Conservation (phyloP, 2,329 filamentous ascomycete species). For the Cordyceps pruinosa region DNA sequence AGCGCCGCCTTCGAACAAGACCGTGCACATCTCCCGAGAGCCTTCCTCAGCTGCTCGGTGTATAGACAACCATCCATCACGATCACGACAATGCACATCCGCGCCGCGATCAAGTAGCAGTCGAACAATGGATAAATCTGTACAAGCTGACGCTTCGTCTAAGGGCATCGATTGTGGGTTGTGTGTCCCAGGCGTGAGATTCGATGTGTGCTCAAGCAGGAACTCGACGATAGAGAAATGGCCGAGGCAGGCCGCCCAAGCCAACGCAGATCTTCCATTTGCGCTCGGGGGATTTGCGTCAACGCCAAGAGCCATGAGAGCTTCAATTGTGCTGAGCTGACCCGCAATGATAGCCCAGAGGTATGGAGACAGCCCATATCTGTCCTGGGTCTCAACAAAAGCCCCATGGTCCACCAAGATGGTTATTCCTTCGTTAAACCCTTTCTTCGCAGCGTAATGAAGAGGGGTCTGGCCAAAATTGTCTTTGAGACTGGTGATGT, state of each 20-base stretch:
- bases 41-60: constrained; percentile 18
- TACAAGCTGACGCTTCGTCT: background rate
- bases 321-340: background rate
- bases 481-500: background rate
- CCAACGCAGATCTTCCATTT: background rate
- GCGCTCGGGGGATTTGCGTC: background rate
- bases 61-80: constrained; percentile 17
- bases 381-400: background rate
- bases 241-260: background rate
- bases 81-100: constrained; percentile 16
- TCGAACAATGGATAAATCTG: background rate
- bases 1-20: constrained; percentile 18
- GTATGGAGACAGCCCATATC: background rate
- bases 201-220: background rate
- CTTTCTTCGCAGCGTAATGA: background rate
- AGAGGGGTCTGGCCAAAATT: background rate
- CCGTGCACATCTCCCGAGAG: constrained; percentile 17
- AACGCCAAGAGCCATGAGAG: background rate
- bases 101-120: background rate
- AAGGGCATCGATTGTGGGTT: background rate
- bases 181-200: background rate
- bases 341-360: background rate
- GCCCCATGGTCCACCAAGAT: background rate
- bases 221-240: background rate
- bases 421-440: background rate